A percentile compares a stretch with the other conserved stretches of the same genome.
These are phyloP conservation scores for Penicillium lividum DNA, from an alignment of 495 filamentous ascomycete species.

Conservation along the genomic window DNA sequence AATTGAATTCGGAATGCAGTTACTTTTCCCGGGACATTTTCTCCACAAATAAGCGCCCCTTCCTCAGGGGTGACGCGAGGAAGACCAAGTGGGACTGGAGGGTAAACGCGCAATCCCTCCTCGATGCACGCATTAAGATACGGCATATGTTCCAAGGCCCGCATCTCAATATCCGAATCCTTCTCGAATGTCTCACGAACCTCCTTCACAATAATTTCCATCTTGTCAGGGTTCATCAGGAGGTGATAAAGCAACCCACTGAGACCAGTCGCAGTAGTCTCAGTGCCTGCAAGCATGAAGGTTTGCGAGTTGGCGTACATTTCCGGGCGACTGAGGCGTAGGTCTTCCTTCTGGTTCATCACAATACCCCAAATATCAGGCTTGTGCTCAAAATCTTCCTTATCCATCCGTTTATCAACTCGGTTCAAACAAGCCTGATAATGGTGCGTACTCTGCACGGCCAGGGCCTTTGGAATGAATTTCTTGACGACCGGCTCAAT, in stretches of 20 bases:
- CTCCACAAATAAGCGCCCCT: slow-evolving; percentile 47
- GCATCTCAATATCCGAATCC: slow-evolving; percentile 54
- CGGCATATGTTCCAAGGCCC: slow-evolving; percentile 42
- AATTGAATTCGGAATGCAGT: not conserved
- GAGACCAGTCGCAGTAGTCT: slow-evolving; percentile 63
- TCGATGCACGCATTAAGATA: slow-evolving; percentile 59
- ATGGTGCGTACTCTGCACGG: not conserved
- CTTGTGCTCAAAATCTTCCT: not conserved
- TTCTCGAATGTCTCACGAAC: slow-evolving; percentile 48
- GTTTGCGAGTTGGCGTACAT: slow-evolving; percentile 42
- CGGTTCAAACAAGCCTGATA: not conserved
- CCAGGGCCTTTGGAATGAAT: not conserved
- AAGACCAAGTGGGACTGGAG: slow-evolving; percentile 50
- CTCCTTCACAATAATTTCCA: slow-evolving; percentile 49
- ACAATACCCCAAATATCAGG: slow-evolving; percentile 24
- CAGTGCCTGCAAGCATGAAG: slow-evolving; percentile 54
- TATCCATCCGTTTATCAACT: slow-evolving; percentile 4
- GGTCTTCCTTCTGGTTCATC: slow-evolving; percentile 21
- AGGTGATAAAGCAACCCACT: slow-evolving; percentile 55
- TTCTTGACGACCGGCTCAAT: not conserved
- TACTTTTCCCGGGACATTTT: slow-evolving; percentile 41
- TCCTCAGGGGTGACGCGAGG: slow-evolving; percentile 45
- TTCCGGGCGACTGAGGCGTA: slow-evolving; percentile 43
- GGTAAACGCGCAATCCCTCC: slow-evolving; percentile 59
- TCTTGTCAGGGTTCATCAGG: slow-evolving; percentile 42